Conservation (phyloP, 495 filamentous ascomycete species). For the Oidiodendron maius region DNA sequence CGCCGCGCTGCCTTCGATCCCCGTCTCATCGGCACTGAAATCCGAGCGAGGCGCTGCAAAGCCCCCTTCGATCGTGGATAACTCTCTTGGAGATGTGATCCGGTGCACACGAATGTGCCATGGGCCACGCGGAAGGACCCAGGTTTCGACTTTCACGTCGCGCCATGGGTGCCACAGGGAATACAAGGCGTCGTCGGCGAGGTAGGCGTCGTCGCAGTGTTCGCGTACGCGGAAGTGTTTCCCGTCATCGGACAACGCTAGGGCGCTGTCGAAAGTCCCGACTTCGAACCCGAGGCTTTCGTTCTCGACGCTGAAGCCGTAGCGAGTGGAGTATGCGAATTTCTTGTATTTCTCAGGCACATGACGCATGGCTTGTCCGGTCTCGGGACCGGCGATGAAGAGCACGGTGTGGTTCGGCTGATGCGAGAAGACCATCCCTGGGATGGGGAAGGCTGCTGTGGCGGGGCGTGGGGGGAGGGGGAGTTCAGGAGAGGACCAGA, state of each 20-base stretch:
- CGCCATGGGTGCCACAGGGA: slow-evolving; percentile 5
- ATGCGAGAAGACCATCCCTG: slow-evolving; percentile 6
- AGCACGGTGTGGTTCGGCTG: slow-evolving; percentile 6
- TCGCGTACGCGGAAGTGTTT: slow-evolving; percentile 5
- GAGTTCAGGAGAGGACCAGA: slow-evolving; percentile 12
- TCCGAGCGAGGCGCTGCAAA: slow-evolving; percentile 6
- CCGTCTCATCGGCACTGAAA: not conserved
- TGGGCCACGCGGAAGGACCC: slow-evolving; percentile 1
- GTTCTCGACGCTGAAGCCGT: slow-evolving; percentile 8
- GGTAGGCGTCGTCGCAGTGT: slow-evolving; percentile 5
- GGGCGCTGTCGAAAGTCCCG: slow-evolving; percentile 5
- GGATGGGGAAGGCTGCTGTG: not conserved
- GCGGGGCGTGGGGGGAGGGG: not conserved
- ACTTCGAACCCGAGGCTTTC: not conserved
- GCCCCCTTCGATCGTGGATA: slow-evolving; percentile 6
- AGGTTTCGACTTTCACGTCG: slow-evolving; percentile 8
- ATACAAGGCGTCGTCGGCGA: slow-evolving; percentile 2
- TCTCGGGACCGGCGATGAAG: slow-evolving; percentile 10
- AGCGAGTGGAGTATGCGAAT: slow-evolving; percentile 13
- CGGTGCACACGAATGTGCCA: slow-evolving; percentile 7
- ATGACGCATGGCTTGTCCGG: slow-evolving; percentile 2
- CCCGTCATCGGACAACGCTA: slow-evolving; percentile 3
- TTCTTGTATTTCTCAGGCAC: slow-evolving; percentile 12
- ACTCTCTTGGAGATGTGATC: slow-evolving; percentile 2
- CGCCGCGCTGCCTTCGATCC: not conserved